Conservation (phyloP, 768 basidiomycete genomes). For the Leccinellum luteum region DNA sequence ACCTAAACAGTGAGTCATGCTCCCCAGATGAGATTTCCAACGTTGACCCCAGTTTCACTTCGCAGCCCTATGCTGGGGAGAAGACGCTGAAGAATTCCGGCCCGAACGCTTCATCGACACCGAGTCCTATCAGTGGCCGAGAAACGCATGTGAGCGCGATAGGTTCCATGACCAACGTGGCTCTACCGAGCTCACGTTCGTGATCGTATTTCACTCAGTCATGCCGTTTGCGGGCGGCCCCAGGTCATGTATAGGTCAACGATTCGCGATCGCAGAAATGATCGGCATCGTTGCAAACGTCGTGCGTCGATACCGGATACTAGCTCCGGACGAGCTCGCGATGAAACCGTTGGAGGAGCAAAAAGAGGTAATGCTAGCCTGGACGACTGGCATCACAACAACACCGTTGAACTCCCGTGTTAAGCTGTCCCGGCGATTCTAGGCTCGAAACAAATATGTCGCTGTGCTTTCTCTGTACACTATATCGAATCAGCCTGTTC, state of each 20-base stretch:
- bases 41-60: background rate
- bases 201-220: constrained; percentile 24
- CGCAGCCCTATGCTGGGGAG: constrained; percentile 51
- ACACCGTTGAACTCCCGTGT: constrained; percentile 32
- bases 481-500: background rate
- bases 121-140: constrained; percentile 34
- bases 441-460: background rate
- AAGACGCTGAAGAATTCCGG: constrained; percentile 42
- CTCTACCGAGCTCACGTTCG: background rate
- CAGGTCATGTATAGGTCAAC: constrained; percentile 49
- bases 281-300: constrained; percentile 43
- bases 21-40: background rate
- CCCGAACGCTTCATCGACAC: constrained; percentile 53
- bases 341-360: constrained; percentile 31
- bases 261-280: constrained; percentile 43
- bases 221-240: constrained; percentile 45
- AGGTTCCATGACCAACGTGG: background rate
- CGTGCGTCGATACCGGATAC: constrained; percentile 40
- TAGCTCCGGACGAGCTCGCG: constrained; percentile 37
- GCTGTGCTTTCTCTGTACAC: background rate
- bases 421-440: constrained; percentile 20
- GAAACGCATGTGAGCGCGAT: constrained; percentile 13
- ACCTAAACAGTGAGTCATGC: constrained; percentile 42
- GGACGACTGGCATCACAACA: constrained; percentile 37
- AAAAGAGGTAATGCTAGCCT: constrained; percentile 33